Conservation (phyloP, 78 protist species). For the Bodo saltans region DNA sequence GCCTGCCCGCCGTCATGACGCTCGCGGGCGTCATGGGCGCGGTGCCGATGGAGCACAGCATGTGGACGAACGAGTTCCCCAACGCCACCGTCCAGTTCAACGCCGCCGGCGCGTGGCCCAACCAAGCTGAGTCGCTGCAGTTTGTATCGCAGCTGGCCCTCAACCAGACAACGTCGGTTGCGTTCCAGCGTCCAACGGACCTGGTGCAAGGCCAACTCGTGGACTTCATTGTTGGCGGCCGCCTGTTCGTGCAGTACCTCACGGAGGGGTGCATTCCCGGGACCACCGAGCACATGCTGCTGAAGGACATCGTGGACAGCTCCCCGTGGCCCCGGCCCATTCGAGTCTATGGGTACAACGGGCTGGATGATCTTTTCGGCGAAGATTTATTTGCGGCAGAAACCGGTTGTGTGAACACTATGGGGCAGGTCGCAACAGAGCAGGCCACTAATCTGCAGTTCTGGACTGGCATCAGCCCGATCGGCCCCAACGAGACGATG, state of each 20-base stretch:
- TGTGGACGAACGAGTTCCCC: too few species aligned
- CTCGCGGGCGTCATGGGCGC: too few species aligned
- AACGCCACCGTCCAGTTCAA: too few species aligned
- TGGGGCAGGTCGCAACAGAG: not conserved
- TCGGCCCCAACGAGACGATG: not conserved
- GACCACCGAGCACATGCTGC: not conserved
- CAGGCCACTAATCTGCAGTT: not conserved
- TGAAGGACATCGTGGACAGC: not conserved
- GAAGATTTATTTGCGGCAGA: constrained; percentile 3
- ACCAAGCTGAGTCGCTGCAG: too few species aligned
- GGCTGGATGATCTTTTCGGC: not conserved
- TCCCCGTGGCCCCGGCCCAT: constrained; percentile 1
- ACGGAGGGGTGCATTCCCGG: not conserved
- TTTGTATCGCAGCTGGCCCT: too few species aligned
- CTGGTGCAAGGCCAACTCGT: too few species aligned
- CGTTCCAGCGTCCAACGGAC: too few species aligned
- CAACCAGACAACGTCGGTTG: too few species aligned
- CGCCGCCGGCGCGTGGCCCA: too few species aligned
- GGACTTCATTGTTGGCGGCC: not conserved
- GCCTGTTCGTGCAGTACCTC: not conserved
- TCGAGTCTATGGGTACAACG: constrained; percentile 9
- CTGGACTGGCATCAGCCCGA: not conserved
- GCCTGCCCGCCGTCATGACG: too few species aligned
- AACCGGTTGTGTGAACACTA: not conserved
- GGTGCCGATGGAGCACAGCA: too few species aligned